Percentiles rank a stretch among this genome's conserved stretches.
Evolutionary conservation across 1,139 yeast species (phyloP).

Genomic region (Protomyces inundatus): DNA sequence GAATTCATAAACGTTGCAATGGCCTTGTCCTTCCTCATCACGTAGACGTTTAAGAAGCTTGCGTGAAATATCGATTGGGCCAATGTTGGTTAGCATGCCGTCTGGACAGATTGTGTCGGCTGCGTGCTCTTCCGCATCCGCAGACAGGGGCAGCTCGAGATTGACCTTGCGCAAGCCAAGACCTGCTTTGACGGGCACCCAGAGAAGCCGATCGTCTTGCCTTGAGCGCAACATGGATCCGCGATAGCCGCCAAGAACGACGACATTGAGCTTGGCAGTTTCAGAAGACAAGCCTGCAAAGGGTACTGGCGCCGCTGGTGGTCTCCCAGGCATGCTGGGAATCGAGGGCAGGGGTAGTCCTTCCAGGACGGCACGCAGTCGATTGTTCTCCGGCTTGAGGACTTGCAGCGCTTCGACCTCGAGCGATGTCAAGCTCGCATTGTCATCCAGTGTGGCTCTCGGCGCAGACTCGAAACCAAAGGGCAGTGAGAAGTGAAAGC

Average conservation of each 20-base stretch:
- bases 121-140: slow-evolving; percentile 54
- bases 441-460: neutral
- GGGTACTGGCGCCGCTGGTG: neutral
- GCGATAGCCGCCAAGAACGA: slow-evolving; percentile 80
- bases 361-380: slow-evolving; percentile 16
- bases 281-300: slow-evolving; percentile 13
- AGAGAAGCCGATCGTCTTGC: slow-evolving; percentile 58
- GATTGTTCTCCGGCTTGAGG: slow-evolving; percentile 18
- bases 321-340: neutral
- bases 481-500: slow-evolving; percentile 22
- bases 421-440: slow-evolving; percentile 12
- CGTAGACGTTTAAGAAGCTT: slow-evolving; percentile 40
- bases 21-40: slow-evolving; percentile 32
- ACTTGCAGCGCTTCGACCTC: slow-evolving; percentile 13
- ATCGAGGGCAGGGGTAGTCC: slow-evolving; percentile 14
- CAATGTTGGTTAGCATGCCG: slow-evolving; percentile 74
- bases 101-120: slow-evolving; percentile 57
- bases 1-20: slow-evolving; percentile 61
- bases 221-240: slow-evolving; percentile 74
- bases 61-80: slow-evolving; percentile 77
- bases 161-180: slow-evolving; percentile 61
- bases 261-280: slow-evolving; percentile 57
- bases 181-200: slow-evolving; percentile 89
- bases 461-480: slow-evolving; percentile 5
- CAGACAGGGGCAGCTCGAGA: slow-evolving; percentile 64